phyloP scores from a whole-genome alignment of 1,284 basidiomycete species.

The Binderoboletus segoi region DNA sequence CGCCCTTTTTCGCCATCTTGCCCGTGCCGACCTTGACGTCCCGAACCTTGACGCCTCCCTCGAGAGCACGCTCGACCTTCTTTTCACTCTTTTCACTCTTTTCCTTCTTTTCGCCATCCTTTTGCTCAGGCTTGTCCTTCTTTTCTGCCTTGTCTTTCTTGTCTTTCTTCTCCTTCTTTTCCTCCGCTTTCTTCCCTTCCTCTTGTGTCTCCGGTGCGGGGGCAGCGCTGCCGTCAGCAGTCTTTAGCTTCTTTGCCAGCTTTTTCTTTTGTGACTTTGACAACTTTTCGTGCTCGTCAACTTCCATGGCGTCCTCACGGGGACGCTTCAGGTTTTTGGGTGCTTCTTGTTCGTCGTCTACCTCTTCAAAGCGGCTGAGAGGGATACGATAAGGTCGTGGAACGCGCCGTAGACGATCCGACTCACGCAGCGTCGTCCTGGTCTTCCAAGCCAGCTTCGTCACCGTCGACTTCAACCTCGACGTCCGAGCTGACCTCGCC shows the following conservation, averaged over 20 bases:
- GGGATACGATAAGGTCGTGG: not conserved
- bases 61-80: slow-evolving; percentile 47
- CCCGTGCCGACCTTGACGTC: slow-evolving; percentile 84
- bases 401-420: not conserved
- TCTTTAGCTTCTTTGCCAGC: slow-evolving; percentile 75
- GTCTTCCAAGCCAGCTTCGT: slow-evolving; percentile 59
- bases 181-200: slow-evolving; percentile 40
- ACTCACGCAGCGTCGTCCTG: slow-evolving; percentile 45
- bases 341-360: slow-evolving; percentile 33
- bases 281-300: slow-evolving; percentile 44
- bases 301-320: slow-evolving; percentile 53
- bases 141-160: slow-evolving; percentile 45
- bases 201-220: slow-evolving; percentile 42
- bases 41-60: slow-evolving; percentile 77
- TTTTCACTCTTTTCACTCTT: slow-evolving; percentile 48
- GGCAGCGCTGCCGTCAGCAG: slow-evolving; percentile 58
- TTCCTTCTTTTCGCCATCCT: slow-evolving; percentile 36
- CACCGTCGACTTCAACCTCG: slow-evolving; percentile 65
- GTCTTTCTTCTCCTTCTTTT: slow-evolving; percentile 40
- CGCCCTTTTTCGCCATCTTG: slow-evolving; percentile 83
- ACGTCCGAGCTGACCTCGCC: slow-evolving; percentile 78
- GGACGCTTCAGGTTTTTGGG: slow-evolving; percentile 57
- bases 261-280: slow-evolving; percentile 68
- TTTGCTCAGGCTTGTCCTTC: slow-evolving; percentile 37
- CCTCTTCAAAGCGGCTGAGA: slow-evolving; percentile 69